A percentile compares a stretch with the other conserved stretches of the same genome.
phyloP scores from a whole-genome alignment of 2,329 filamentous ascomycete species.

The Talaromyces sp. region DNA sequence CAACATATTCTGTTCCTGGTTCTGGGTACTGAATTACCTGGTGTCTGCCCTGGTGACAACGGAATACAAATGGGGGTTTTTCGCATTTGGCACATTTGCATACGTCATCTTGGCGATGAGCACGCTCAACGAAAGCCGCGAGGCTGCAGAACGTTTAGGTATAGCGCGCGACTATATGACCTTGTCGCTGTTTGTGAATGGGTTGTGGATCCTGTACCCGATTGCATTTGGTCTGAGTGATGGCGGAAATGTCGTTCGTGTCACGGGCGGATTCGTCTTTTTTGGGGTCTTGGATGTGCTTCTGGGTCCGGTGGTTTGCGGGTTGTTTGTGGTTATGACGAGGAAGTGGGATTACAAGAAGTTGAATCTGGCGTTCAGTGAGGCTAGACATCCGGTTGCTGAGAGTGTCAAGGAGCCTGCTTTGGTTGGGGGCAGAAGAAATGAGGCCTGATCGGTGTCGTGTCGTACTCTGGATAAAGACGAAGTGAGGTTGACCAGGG shows the following conservation, averaged over 20 bases:
- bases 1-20: conserved; percentile 51
- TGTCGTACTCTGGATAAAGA: background rate
- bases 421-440: background rate
- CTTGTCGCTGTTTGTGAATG: conserved; percentile 44
- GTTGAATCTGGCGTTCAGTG: conserved; percentile 50
- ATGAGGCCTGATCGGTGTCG: background rate
- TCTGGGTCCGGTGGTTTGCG: conserved; percentile 45
- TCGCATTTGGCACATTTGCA: conserved; percentile 50
- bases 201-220: conserved; percentile 42
- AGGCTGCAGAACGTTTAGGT: conserved; percentile 43
- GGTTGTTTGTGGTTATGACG: conserved; percentile 31
- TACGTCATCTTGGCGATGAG: conserved; percentile 48
- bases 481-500: no score
- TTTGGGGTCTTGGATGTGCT: conserved; percentile 55
- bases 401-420: background rate
- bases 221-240: conserved; percentile 54
- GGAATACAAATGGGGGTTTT: conserved; percentile 60
- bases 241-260: conserved; percentile 51
- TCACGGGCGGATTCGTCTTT: conserved; percentile 49
- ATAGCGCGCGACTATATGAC: conserved; percentile 45
- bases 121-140: conserved; percentile 41
- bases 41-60: conserved; percentile 48
- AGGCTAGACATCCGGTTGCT: background rate
- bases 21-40: conserved; percentile 53
- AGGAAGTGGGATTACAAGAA: conserved; percentile 52